A percentile compares a stretch with the other conserved stretches of the same genome.
Conservation (phyloP, 116 monocot genomes). For the Dioscorea cayenensis region DNA sequence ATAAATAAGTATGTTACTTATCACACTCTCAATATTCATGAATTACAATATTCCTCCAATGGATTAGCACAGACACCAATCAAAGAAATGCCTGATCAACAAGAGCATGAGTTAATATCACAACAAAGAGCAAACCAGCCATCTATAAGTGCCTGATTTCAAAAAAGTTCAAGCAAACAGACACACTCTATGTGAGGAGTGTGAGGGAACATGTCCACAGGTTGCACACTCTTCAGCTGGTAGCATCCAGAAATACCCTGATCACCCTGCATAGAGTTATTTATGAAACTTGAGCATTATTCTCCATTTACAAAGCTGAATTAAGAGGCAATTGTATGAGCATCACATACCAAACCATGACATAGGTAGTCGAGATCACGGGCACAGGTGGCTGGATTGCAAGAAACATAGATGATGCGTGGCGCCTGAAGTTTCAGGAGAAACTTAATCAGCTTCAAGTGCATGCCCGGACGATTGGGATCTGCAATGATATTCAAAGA, state of each 20-base stretch:
- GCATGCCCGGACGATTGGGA: conserved; percentile 97
- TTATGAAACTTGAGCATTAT: conserved; percentile 3
- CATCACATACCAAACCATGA: conserved; percentile 73
- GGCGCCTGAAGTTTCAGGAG: conserved; percentile 58
- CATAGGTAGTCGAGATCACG: conserved; percentile 91
- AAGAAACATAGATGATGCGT: conserved; percentile 85
- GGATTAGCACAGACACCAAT: too few relatives aligned
- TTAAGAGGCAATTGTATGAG: background rate
- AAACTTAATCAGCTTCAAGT: conserved; percentile 87
- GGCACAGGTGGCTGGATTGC: conserved; percentile 94
- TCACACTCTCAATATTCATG: too few relatives aligned
- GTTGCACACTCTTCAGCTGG: conserved; percentile 64
- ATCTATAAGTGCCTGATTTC: background rate
- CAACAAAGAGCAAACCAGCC: too few relatives aligned
- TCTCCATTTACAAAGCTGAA: background rate
- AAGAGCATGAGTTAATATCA: too few relatives aligned
- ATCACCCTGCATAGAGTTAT: conserved; percentile 40
- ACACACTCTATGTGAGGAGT: conserved; percentile 94
- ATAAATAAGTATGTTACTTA: too few relatives aligned
- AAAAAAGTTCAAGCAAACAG: conserved; percentile 66
- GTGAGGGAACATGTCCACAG: conserved; percentile 97
- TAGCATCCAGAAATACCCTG: conserved; percentile 70
- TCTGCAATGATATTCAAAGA: conserved; percentile 33
- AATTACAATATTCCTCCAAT: too few relatives aligned
- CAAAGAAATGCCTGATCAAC: too few relatives aligned